Conservation (phyloP, 1,284 basidiomycete species). For the Grifola frondosa region DNA sequence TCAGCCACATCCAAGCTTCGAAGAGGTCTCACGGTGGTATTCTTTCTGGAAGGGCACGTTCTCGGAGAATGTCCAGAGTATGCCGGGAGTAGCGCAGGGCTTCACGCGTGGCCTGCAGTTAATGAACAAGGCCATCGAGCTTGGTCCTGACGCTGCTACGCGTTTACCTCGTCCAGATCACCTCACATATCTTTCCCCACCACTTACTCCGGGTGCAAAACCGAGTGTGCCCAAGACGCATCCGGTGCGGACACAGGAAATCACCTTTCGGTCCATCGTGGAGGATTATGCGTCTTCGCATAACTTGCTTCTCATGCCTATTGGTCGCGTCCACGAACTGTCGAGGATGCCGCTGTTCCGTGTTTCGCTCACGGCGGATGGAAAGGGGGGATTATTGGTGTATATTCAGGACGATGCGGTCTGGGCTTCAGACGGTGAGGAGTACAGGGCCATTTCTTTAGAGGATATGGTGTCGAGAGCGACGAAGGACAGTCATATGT, state of each 20-base stretch:
- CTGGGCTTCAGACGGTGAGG: conserved; percentile 65
- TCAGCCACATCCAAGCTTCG: conserved; percentile 79
- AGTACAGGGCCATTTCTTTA: conserved; percentile 61
- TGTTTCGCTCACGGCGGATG: conserved; percentile 75
- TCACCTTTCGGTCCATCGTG: conserved; percentile 89
- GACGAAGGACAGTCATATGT: conserved; percentile 25
- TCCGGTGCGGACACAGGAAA: conserved; percentile 61
- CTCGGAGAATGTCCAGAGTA: conserved; percentile 61
- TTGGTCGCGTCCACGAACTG: conserved; percentile 76
- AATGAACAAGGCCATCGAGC: conserved; percentile 89
- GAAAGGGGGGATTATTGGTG: conserved; percentile 80
- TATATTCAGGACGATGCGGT: conserved; percentile 89
- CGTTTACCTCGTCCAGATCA: conserved; percentile 68
- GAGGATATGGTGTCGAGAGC: conserved; percentile 74
- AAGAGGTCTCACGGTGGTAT: conserved; percentile 93
- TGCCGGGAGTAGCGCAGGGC: conserved; percentile 70
- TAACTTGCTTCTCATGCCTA: conserved; percentile 88
- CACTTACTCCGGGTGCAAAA: conserved; percentile 24
- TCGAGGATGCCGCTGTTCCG: conserved; percentile 87
- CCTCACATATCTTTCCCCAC: conserved; percentile 31
- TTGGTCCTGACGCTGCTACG: conserved; percentile 72
- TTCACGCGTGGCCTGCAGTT: conserved; percentile 85
- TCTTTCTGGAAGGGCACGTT: conserved; percentile 86
- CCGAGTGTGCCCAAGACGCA: conserved; percentile 33
- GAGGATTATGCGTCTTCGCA: conserved; percentile 83